Base-by-base conservation (phyloP, 306 rosid species). In the Trifolium dubium region DNA sequence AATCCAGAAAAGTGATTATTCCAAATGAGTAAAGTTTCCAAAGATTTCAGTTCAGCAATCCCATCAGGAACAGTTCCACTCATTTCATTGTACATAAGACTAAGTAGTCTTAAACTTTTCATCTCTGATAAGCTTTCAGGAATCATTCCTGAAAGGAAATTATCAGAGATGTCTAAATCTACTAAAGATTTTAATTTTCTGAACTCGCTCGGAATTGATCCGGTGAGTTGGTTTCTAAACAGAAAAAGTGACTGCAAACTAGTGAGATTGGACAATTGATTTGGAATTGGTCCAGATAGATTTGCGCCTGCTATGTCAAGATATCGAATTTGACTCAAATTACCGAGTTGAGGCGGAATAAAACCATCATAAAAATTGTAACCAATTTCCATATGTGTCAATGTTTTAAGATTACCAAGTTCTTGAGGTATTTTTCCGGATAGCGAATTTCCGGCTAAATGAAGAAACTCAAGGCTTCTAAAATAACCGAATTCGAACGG, bases 341-440 rank as follows among this genome's bases (percentile, higher is more conserved):
- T 87, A 10, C 98, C 97, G 6, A 94, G 64, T 40, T 91, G 82
- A 68, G 86, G 71, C 35, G 98, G 96, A 41, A 94, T 87, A 23
- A 69, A 60, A 70, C 96, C 94, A 5, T 84, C 82, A 69, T 83
- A 91, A 35, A 69, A 67, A 58, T 94, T 91, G 77, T 91, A 94
- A 32, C 98, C 98, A 75, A 94, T 91, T 83, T 89, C 98, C 92
- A 94, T 89, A 30, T 89, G 96, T 19, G 90, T 94, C 37, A 91
- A 85, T 37, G 96, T 91, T 82, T 87, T 84, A 72, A 94, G 96
- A 70, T 91, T 85, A 10, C 98, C 97, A 56, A 94, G 77, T 54
- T 94, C 95, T 15, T 82, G 69, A 9, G 98, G 98, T 66, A 94
- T 74, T 14, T 65, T 77, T 67, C 97, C 98, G 0, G 81, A 73